A percentile compares a stretch with the other conserved stretches of the same genome.
Evolutionary conservation across 2,329 filamentous ascomycete species (phyloP).

Genomic region (Pyrenophora seminiperda): DNA sequence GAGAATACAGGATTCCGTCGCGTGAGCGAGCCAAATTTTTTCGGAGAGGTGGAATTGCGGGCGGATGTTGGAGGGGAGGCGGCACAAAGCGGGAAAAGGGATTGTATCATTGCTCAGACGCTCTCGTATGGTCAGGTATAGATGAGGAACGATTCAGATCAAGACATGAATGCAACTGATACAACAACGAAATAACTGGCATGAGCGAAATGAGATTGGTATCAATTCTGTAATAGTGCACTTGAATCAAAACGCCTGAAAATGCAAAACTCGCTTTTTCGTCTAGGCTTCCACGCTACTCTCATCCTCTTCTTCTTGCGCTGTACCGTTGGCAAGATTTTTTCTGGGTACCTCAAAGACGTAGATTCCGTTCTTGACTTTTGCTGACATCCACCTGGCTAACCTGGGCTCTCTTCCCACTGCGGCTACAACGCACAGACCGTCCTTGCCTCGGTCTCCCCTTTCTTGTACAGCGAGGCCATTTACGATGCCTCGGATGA

Average conservation of each 20-base stretch:
- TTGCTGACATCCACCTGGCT: constrained; percentile 75
- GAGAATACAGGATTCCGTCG: constrained; percentile 63
- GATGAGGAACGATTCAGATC: background rate
- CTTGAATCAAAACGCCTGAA: constrained; percentile 5
- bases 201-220: constrained; percentile 22
- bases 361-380: constrained; percentile 80
- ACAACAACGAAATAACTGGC: background rate
- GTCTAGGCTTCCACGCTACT: background rate
- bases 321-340: constrained; percentile 26
- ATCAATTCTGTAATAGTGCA: constrained; percentile 20
- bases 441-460: constrained; percentile 72
- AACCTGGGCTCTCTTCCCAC: constrained; percentile 85
- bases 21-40: constrained; percentile 64
- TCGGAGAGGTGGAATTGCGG: constrained; percentile 65
- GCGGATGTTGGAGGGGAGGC: background rate
- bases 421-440: constrained; percentile 82
- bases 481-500: constrained; percentile 80
- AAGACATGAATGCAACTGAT: background rate
- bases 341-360: constrained; percentile 76
- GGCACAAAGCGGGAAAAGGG: background rate
- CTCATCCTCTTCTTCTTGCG: constrained; percentile 12
- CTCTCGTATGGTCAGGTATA: background rate
- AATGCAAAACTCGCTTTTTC: constrained; percentile 16
- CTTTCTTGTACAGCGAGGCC: constrained; percentile 86
- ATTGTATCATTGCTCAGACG: background rate